Evolutionary conservation across 1,284 basidiomycete species (phyloP), one percentile per base, ranked within the genome.

Genomic region (Stereum hirsutum): DNA sequence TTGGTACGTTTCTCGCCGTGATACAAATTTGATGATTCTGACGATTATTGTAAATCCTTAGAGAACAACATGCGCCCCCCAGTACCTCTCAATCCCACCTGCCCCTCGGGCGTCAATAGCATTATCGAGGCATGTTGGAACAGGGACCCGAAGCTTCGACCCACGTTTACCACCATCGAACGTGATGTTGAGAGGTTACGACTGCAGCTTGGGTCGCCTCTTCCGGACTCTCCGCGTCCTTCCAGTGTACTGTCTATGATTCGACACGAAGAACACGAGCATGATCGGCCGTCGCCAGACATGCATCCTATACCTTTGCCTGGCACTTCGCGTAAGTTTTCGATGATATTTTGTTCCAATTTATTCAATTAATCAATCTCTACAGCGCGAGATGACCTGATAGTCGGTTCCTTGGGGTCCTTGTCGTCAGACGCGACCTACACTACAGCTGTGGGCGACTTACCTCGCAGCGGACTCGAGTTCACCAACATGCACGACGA

Each of bases 11-110:
- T 14, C 28, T 21, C 32, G 25, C 33, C 31, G 4, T 39, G 6
- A 21, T 35, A 23, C 25, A 10, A 25, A 10, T 32, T 10, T 34
- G 6, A 11, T 34, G 11, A 12, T 49, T 32, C 17, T 14, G 34
- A 42, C 33, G 19, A 39, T 7, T 42, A 33, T 28, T 39, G 5
- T 39, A 24, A 24, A 10, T 24, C 24, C 17, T 21, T 51, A 82
- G 81, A 64, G 38, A 72, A 77, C 47, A 68, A 81, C 45, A 68
- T 64, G 43, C 72, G 81, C 2, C 73, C 77, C 0, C 55, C 63
- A 1, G 58, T 79, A 21, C 79, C 79, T 0, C 52, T 53, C 6
- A 57, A n/a, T n/a, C 57, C 11, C 57, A 30, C 45, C 55, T 30
- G 44, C 59, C 54, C 51, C 54, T 41, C 6, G 44, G 53, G 14